Evolutionary conservation across 208 protist species (phyloP).

Genomic region (Phytomonas francai): DNA sequence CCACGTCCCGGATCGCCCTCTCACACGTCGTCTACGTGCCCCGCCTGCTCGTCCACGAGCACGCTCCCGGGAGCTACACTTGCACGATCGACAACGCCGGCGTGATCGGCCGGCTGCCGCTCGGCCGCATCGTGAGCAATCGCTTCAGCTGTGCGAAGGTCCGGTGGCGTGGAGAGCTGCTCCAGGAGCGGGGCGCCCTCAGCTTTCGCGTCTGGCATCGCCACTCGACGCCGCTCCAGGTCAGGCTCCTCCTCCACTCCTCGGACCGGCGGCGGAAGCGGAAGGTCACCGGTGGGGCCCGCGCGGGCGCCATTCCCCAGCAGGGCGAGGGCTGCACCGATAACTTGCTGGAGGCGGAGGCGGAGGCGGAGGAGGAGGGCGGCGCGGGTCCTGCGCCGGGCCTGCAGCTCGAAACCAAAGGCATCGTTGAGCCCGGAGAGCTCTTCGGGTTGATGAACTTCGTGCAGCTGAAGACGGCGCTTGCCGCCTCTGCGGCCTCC

Average conservation of each 20-base stretch:
- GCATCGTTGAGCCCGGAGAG: conserved; percentile 37
- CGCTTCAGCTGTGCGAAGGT: conserved; percentile 77
- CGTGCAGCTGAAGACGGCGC: conserved; percentile 29
- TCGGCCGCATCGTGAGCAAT: conserved; percentile 61
- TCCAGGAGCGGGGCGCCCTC: conserved; percentile 28
- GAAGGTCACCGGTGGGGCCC: conserved; percentile 24
- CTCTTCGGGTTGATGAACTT: conserved; percentile 60
- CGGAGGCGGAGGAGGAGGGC: conserved; percentile 12
- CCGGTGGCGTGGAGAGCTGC: conserved; percentile 49
- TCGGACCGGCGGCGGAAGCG: conserved; percentile 76
- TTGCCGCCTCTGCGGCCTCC: conserved; percentile 34
- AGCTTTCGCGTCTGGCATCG: conserved; percentile 69
- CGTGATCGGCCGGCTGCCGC: conserved; percentile 37
- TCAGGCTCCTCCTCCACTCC: conserved; percentile 34
- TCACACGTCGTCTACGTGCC: conserved; percentile 54
- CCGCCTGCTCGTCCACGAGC: conserved; percentile 72
- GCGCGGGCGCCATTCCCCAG: background rate
- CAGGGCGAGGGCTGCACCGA: background rate
- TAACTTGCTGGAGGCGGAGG: conserved; percentile 6
- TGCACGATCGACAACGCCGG: conserved; percentile 73
- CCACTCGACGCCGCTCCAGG: conserved; percentile 25
- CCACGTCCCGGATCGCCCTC: conserved; percentile 19
- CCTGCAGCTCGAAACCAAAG: conserved; percentile 52
- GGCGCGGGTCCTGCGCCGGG: conserved; percentile 23
- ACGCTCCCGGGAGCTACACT: conserved; percentile 64